Evolutionary conservation across 495 filamentous ascomycete genomes (phyloP).

Genomic region (Acidiella bohemica): DNA sequence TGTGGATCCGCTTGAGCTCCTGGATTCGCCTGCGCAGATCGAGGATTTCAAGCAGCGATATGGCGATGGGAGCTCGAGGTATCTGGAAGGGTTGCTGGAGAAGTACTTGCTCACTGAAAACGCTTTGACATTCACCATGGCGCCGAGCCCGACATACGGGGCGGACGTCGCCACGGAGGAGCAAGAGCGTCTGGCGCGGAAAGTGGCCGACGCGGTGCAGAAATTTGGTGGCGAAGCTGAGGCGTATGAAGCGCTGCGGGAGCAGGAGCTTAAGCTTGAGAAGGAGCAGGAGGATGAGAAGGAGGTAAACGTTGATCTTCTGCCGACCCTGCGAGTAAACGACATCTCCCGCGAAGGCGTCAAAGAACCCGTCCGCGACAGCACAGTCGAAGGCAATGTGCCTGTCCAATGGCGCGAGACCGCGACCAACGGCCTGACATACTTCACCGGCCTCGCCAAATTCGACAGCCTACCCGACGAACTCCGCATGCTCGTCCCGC

Average conservation of each 20-base stretch:
- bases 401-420: constrained; percentile 83
- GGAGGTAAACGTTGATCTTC: constrained; percentile 68
- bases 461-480: constrained; percentile 74
- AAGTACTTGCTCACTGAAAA: constrained; percentile 83
- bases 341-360: constrained; percentile 77
- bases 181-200: constrained; percentile 48
- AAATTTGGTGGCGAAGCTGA: constrained; percentile 55
- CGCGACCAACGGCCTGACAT: constrained; percentile 88
- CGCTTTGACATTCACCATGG: constrained; percentile 88
- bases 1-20: constrained; percentile 73
- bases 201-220: constrained; percentile 54
- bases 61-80: constrained; percentile 53
- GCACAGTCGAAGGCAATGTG: constrained; percentile 43
- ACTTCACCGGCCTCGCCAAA: constrained; percentile 77
- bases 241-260: constrained; percentile 53
- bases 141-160: constrained; percentile 59
- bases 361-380: constrained; percentile 52
- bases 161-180: constrained; percentile 69
- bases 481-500: constrained; percentile 66
- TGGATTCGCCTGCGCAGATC: constrained; percentile 82
- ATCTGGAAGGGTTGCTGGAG: constrained; percentile 72
- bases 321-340: constrained; percentile 72
- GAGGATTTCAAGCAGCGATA: constrained; percentile 66
- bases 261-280: constrained; percentile 66
- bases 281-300: constrained; percentile 70